These are phyloP conservation scores for Carex pumila DNA, from an alignment of 176 grass and related monocot species.

Conservation along the genomic window DNA sequence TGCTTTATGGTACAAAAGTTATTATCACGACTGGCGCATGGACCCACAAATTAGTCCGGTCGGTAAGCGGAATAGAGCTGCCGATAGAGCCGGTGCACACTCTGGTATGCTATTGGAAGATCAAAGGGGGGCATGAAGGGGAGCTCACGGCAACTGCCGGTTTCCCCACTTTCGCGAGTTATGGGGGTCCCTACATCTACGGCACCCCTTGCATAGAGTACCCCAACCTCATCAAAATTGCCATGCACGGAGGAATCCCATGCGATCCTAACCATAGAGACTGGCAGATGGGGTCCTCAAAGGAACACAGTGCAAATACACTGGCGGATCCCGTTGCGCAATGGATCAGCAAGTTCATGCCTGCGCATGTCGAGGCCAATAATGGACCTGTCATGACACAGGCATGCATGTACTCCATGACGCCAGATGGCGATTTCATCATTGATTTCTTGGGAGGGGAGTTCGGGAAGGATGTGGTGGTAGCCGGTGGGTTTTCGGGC, in stretches of 20 bases:
- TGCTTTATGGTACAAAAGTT: slow-evolving; percentile 44
- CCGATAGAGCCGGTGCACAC: slow-evolving; percentile 67
- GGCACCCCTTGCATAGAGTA: slow-evolving; percentile 82
- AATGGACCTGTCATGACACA: slow-evolving; percentile 56
- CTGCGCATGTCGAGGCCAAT: slow-evolving; percentile 33
- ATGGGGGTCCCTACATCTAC: slow-evolving; percentile 67
- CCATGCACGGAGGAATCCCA: slow-evolving; percentile 53
- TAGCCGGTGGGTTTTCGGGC: slow-evolving; percentile 81
- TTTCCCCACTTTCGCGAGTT: slow-evolving; percentile 91
- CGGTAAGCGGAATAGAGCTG: slow-evolving; percentile 24
- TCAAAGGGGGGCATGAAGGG: slow-evolving; percentile 29
- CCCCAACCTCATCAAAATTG: slow-evolving; percentile 81
- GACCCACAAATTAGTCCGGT: slow-evolving; percentile 43
- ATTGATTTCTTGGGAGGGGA: slow-evolving; percentile 70
- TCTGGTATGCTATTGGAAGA: slow-evolving; percentile 84
- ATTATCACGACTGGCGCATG: slow-evolving; percentile 60
- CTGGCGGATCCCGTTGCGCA: slow-evolving; percentile 39
- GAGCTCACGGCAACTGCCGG: slow-evolving; percentile 42
- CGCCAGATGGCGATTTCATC: slow-evolving; percentile 75
- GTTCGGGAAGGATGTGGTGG: slow-evolving; percentile 67
- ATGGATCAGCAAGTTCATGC: slow-evolving; percentile 61
- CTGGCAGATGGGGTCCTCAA: slow-evolving; percentile 30
- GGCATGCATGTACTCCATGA: slow-evolving; percentile 90
- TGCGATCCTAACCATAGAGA: slow-evolving; percentile 69
- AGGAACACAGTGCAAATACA: not conserved